These are phyloP conservation scores for Phialophora verrucosa DNA, from an alignment of 2,329 filamentous ascomycete genomes.

Conservation along the genomic window DNA sequence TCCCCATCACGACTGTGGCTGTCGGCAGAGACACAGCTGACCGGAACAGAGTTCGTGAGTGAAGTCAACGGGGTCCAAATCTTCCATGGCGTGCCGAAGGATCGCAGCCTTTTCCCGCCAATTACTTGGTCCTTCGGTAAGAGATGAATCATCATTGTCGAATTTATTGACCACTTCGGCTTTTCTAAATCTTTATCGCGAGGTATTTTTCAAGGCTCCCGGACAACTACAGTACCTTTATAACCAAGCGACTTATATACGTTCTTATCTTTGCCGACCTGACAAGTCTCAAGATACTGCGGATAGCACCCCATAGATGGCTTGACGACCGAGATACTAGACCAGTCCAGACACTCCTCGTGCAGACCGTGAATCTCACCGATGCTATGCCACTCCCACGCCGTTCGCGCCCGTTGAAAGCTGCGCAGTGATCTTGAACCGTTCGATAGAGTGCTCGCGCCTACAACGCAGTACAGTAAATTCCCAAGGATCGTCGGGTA, in stretches of 20 bases:
- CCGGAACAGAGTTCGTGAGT: not conserved
- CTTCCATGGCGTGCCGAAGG: not conserved
- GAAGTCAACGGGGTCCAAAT: not conserved
- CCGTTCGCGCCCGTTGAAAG: not conserved
- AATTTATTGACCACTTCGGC: not conserved
- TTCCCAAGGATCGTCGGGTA: constrained; percentile 13
- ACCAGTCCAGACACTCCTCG: no score
- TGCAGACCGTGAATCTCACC: no score
- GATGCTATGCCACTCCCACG: not conserved
- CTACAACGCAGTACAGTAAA: constrained; percentile 1
- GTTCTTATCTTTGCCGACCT: not conserved
- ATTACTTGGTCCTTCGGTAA: not conserved
- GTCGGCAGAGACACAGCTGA: no score
- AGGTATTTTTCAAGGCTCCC: not conserved
- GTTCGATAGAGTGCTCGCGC: not conserved
- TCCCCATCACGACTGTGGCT: not conserved
- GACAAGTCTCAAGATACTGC: no score
- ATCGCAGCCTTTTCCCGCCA: not conserved
- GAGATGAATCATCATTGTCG: not conserved
- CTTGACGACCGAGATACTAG: no score
- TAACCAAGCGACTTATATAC: not conserved
- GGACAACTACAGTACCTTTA: not conserved
- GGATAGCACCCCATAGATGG: no score
- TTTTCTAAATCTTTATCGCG: not conserved
- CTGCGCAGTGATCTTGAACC: not conserved